Evolutionary conservation across 139 green algal species (phyloP).

Genomic region (Nannochloris sp.): DNA sequence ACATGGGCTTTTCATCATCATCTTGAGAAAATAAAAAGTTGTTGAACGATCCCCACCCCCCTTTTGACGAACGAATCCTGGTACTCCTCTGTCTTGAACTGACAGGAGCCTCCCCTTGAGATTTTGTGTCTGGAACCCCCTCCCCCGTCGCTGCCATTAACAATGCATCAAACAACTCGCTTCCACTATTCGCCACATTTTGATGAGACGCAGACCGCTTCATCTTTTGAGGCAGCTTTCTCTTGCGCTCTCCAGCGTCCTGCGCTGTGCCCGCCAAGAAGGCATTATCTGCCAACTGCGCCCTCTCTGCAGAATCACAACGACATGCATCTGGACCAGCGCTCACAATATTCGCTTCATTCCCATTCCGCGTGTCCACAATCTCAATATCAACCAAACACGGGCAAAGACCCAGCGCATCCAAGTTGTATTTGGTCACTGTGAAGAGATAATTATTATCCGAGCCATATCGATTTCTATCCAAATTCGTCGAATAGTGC

Average conservation of each 20-base stretch:
- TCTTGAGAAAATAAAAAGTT: neutral
- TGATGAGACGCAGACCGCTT: neutral
- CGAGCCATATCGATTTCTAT: constrained; percentile 89
- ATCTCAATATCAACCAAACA: constrained; percentile 92
- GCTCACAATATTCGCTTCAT: constrained; percentile 58
- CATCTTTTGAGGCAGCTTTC: neutral
- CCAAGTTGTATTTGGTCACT: constrained; percentile 82
- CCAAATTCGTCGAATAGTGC: constrained; percentile 90
- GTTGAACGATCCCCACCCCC: neutral
- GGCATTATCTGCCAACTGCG: constrained; percentile 18
- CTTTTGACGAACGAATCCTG: neutral
- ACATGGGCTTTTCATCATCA: constrained; percentile 19
- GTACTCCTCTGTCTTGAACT: constrained; percentile 26
- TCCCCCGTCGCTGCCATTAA: constrained; percentile 61
- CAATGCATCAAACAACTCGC: constrained; percentile 71
- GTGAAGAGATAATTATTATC: constrained; percentile 95
- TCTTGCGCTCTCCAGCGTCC: neutral
- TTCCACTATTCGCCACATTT: constrained; percentile 16
- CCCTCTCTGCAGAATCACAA: constrained; percentile 34
- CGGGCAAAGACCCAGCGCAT: constrained; percentile 80
- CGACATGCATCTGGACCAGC: constrained; percentile 56
- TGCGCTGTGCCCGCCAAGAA: constrained; percentile 10
- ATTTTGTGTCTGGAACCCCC: constrained; percentile 4
- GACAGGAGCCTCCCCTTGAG: constrained; percentile 41
- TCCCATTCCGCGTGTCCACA: constrained; percentile 80